Base-by-base conservation (phyloP, 331 rosid species). In the Malus hybrid region DNA sequence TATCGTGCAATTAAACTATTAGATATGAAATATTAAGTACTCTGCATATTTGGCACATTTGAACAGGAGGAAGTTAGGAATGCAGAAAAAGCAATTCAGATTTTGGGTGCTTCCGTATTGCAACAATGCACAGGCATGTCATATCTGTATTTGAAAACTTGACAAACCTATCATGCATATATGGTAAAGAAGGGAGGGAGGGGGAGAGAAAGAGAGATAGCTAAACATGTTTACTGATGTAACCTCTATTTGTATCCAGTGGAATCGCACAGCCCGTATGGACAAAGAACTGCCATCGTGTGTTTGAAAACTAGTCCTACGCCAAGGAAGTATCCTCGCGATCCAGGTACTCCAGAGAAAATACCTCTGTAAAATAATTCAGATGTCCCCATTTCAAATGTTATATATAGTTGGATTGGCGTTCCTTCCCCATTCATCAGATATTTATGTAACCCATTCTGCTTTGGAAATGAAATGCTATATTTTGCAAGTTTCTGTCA, bases 251-350 rank as follows among this genome's bases (percentile, higher is more conserved):
- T 83, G 77, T 29, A 13, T 58, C 70, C 87, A 90, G 95, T 93
- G 79, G 96, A 89, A 81, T 91, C 97, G 18, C 90, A 80, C 67
- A 89, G 96, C 69, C 97, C 92, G 7, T 74, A 82, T 71, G 93
- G 93, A 68, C 98, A 89, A 81, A 90, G 98, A 73, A 93, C 96
- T 44, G 97, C 86, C 48, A 79, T 90, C 58, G 74, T 93, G 72
- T 90, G 93, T 68, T 77, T 80, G n/a, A 90, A 90, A 86, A 83
- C 85, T 65, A 91, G 67, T 52, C 74, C 85, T 61, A 89, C 96
- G 13, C 46, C 46, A 42, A 42, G 46, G 46, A 42, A 42, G 46
- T 42, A 42, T 42, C 46, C 46, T 42, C 46, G 46, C 0, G 46
- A 42, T 42, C 46, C 46, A 10, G 46, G 46, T 42, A 42, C 46